These are phyloP conservation scores for Leccinum holopus DNA, from an alignment of 1,284 basidiomycete species.

Conservation along the genomic window DNA sequence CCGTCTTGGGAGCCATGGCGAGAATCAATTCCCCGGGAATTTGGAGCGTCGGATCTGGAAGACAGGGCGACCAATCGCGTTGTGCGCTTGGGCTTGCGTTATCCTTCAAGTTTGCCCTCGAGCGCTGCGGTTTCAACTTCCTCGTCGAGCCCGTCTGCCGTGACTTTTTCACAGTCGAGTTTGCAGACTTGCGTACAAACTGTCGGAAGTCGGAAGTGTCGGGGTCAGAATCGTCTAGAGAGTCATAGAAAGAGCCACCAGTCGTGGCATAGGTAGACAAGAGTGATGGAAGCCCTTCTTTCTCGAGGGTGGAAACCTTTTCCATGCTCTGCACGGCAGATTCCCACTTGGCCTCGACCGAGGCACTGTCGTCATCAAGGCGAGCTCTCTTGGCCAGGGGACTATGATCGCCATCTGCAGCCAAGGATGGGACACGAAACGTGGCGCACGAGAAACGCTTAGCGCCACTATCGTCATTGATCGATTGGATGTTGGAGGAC, in stretches of 20 bases:
- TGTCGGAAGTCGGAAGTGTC: slow-evolving; percentile 22
- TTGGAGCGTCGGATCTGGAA: slow-evolving; percentile 46
- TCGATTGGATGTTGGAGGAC: slow-evolving; percentile 15
- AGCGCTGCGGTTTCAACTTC: slow-evolving; percentile 21
- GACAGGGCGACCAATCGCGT: slow-evolving; percentile 39
- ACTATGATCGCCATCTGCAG: slow-evolving; percentile 20
- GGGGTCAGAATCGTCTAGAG: slow-evolving; percentile 28
- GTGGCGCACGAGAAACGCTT: slow-evolving; percentile 29
- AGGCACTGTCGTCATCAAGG: slow-evolving; percentile 21
- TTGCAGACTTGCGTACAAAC: slow-evolving; percentile 1
- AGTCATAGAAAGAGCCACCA: slow-evolving; percentile 22
- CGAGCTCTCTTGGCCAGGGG: slow-evolving; percentile 46
- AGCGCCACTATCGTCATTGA: slow-evolving; percentile 22
- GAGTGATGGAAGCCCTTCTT: slow-evolving; percentile 44
- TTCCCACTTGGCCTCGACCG: slow-evolving; percentile 37
- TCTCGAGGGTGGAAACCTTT: slow-evolving; percentile 35
- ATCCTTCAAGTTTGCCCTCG: slow-evolving; percentile 17
- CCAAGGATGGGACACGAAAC: slow-evolving; percentile 27
- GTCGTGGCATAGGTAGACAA: slow-evolving; percentile 34
- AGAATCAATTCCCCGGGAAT: slow-evolving; percentile 68
- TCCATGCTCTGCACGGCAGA: slow-evolving; percentile 40
- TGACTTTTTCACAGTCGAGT: slow-evolving; percentile 6
- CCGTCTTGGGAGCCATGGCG: slow-evolving; percentile 43
- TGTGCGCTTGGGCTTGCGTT: background rate
- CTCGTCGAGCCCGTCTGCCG: slow-evolving; percentile 11